A percentile compares a stretch with the other conserved stretches of the same genome.
Conservation (phyloP, 2,329 filamentous ascomycete species). For the Pseudogymnoascus sp. region DNA sequence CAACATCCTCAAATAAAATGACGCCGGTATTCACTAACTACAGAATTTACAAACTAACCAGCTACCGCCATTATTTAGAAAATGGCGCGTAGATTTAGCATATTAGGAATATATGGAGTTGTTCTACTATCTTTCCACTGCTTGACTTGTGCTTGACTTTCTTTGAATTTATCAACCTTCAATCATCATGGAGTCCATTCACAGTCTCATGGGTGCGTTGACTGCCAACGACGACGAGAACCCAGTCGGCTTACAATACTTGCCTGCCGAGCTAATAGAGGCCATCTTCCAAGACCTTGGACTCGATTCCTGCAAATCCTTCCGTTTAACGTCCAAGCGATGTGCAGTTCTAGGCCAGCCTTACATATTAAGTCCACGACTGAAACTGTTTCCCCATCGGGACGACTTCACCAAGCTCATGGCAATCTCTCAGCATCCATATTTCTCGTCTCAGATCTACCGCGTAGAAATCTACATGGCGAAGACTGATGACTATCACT, state of each 20-base stretch:
- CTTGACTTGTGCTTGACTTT: neutral
- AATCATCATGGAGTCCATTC: neutral
- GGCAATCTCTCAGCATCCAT: slow-evolving; percentile 19
- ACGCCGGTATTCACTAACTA: neutral
- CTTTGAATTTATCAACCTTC: neutral
- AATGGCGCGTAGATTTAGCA: neutral
- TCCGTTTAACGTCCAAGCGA: slow-evolving; percentile 19
- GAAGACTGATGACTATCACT: slow-evolving; percentile 26
- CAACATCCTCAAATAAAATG: neutral
- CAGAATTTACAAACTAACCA: neutral
- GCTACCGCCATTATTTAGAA: neutral
- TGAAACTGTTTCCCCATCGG: slow-evolving; percentile 19
- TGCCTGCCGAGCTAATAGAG: slow-evolving; percentile 21
- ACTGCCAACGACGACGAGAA: neutral
- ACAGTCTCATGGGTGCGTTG: neutral
- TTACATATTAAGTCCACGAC: slow-evolving; percentile 19
- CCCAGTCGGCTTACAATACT: neutral
- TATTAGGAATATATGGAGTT: neutral
- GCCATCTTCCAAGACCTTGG: slow-evolving; percentile 17
- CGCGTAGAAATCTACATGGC: slow-evolving; percentile 21
- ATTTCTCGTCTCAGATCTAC: slow-evolving; percentile 18
- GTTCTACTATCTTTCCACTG: neutral
- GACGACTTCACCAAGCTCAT: slow-evolving; percentile 20
- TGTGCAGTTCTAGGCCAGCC: slow-evolving; percentile 22
- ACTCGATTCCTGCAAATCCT: slow-evolving; percentile 15